Conservation (phyloP, 169 alveolate species). For the Babesia divergens region DNA sequence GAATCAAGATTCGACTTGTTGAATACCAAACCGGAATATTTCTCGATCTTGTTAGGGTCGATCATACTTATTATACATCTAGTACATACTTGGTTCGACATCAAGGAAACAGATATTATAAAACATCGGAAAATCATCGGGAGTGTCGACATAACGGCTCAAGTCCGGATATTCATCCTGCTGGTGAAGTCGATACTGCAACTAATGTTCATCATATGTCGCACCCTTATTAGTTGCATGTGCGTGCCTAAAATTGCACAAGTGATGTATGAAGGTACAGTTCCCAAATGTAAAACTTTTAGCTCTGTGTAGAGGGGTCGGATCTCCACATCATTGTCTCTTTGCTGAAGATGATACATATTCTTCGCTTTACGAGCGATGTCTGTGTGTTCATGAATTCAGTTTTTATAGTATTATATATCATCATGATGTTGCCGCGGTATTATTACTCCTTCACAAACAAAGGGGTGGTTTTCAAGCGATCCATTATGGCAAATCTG, state of each 20-base stretch:
- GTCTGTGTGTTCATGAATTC: neutral
- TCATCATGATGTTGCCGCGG: constrained; percentile 9
- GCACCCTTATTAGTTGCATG: neutral
- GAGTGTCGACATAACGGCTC: neutral
- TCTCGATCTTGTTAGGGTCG: neutral
- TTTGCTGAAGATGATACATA: neutral
- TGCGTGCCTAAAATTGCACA: neutral
- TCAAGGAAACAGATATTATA: neutral
- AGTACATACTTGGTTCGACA: neutral
- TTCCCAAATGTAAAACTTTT: neutral
- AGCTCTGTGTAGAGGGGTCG: neutral
- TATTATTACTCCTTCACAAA: constrained; percentile 4
- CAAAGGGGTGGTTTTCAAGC: constrained; percentile 15
- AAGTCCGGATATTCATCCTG: neutral
- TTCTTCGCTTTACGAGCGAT: neutral
- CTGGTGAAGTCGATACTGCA: neutral
- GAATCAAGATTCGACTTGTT: neutral
- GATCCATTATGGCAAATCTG: neutral
- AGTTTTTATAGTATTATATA: neutral
- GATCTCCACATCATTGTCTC: neutral
- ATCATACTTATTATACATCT: neutral
- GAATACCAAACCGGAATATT: neutral
- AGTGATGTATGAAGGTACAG: neutral
- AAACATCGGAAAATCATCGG: neutral
- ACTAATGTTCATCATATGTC: neutral